Base-by-base conservation (phyloP, 371 early-diverging fungal genomes). In the Lichtheimia hyalospora region DNA sequence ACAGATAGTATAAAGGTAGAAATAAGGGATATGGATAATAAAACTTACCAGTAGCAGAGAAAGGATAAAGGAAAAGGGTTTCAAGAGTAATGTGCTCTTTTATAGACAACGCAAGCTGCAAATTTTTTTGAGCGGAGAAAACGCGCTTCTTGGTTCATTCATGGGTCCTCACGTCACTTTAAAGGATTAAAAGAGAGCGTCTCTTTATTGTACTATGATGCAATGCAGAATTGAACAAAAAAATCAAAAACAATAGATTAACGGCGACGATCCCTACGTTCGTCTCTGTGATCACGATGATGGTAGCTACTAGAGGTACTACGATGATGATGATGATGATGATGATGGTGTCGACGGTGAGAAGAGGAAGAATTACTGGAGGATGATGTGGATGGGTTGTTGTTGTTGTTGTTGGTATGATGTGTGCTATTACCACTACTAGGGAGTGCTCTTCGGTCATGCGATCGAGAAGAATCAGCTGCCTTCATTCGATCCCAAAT, bases 401-500 rank as follows among this genome's bases (percentile, higher is more conserved):
- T 14, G 24, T 7, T 25, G 52, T 8, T 34, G 46, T 46, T 46
- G 46, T 46, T 46, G 49, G 58, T 55, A 44, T 42, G 44, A 44
- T 44, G 42, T 14, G 8, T 18, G 24, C 41, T 48, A 24, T 39
- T 20, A 60, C 13, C 24, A 53, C 39, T 43, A 43, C 15, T 20
- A 5, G 34, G 15, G 8, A 23, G 16, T 25, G 46, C 23, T n/a
- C 18, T 24, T 18, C 23, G 42, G 13, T n/a, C 40, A 14, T 16
- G 10, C 6, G 21, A 39, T 20, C 5, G 42, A 21, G 16, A 8
- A 39, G 13, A 40, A 54, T 54, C 18, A 10, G 55, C 10, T 49
- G 55, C 55, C 25, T 56, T 52, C 48, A 52, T 18, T 14, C 52
- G 92, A 60, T 73, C 76, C 69, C 84, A 89, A 44, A 87, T 61